Conservation (phyloP, 2,329 filamentous ascomycete species). For the Claviceps fusiformis region DNA sequence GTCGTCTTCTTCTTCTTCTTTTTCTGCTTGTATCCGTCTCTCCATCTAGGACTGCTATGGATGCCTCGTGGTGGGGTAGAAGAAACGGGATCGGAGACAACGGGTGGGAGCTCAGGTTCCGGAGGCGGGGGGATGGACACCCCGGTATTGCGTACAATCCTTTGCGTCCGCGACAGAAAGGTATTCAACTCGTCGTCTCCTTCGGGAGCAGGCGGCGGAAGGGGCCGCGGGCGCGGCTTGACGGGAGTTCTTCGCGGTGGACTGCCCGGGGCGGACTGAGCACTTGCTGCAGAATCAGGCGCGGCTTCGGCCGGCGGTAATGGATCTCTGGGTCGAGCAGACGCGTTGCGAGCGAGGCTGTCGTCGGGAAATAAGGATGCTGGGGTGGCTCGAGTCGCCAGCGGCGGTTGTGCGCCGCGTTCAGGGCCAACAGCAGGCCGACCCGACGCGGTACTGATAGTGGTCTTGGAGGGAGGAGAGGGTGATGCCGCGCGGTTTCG, state of each 20-base stretch:
- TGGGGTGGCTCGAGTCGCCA: neutral
- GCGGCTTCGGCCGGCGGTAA: slow-evolving; percentile 3
- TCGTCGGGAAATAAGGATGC: neutral
- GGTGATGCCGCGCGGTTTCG: slow-evolving; percentile 27
- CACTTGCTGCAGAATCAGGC: slow-evolving; percentile 8
- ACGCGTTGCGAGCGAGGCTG: slow-evolving; percentile 11
- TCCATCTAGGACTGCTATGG: slow-evolving; percentile 41
- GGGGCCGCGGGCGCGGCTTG: slow-evolving; percentile 30
- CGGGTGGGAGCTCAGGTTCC: slow-evolving; percentile 52
- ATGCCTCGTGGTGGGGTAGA: slow-evolving; percentile 45
- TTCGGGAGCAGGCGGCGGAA: slow-evolving; percentile 28
- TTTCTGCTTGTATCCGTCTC: slow-evolving; percentile 18
- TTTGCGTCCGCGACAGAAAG: slow-evolving; percentile 16
- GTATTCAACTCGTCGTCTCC: slow-evolving; percentile 18
- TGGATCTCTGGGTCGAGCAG: slow-evolving; percentile 10
- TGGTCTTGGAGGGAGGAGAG: slow-evolving; percentile 15
- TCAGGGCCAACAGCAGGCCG: neutral
- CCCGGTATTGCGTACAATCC: slow-evolving; percentile 19
- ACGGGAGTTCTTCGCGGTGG: slow-evolving; percentile 26
- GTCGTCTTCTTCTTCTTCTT: slow-evolving; percentile 15
- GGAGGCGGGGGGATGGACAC: slow-evolving; percentile 17
- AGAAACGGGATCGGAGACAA: slow-evolving; percentile 37
- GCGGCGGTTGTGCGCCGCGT: neutral
- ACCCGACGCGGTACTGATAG: slow-evolving; percentile 6
- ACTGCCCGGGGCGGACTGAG: slow-evolving; percentile 19